These are phyloP conservation scores for Diaporthe eres DNA, from an alignment of 2,329 filamentous ascomycete genomes.

Conservation along the genomic window DNA sequence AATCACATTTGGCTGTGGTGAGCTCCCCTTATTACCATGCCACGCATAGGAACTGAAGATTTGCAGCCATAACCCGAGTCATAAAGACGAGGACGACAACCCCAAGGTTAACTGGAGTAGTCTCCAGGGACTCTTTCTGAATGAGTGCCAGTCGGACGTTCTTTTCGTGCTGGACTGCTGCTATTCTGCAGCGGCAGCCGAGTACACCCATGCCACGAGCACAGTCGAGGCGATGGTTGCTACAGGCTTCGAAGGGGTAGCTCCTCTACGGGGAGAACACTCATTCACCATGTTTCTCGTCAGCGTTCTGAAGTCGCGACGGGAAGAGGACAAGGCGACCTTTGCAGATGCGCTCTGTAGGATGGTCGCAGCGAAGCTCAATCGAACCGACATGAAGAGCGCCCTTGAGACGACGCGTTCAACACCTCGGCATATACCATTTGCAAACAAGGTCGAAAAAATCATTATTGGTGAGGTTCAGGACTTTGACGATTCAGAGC, in stretches of 20 bases:
- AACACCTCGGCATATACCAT: neutral
- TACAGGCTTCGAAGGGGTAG: neutral
- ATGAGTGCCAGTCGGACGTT: neutral
- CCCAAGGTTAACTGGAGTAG: neutral
- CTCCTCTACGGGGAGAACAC: neutral
- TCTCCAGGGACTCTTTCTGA: neutral
- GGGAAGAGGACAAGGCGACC: neutral
- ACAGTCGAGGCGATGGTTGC: neutral
- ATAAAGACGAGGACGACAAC: neutral
- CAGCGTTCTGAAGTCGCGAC: neutral
- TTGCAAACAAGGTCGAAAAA: neutral
- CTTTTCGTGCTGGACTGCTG: neutral
- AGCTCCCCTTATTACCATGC: neutral
- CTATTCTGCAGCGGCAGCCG: neutral
- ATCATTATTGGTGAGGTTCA: neutral
- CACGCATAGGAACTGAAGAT: neutral
- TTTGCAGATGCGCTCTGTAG: neutral
- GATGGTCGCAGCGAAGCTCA: neutral
- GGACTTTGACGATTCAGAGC: neutral
- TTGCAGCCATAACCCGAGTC: neutral
- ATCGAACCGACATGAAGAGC: neutral
- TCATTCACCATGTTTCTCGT: neutral
- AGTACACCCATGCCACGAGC: neutral
- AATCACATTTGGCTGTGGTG: neutral
- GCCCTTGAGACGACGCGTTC: neutral